Conservation (phyloP, 2,329 filamentous ascomycete genomes). For the Didymella keratinophila region DNA sequence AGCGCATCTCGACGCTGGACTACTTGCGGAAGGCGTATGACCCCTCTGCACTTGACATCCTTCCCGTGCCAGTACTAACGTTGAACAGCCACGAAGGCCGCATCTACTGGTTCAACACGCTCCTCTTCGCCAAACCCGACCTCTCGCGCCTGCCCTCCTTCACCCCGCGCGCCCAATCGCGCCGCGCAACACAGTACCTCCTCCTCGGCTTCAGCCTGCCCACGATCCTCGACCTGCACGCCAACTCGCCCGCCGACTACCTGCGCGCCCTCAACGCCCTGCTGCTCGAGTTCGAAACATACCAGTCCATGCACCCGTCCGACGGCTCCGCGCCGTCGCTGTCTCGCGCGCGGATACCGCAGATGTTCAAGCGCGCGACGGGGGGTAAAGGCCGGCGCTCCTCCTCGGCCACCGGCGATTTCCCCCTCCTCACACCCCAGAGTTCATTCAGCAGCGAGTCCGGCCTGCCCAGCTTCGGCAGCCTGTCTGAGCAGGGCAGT, state of each 20-base stretch:
- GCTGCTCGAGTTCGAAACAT: conserved; percentile 90
- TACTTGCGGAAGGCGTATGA: conserved; percentile 90
- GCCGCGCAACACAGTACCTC: conserved; percentile 92
- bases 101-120: conserved; percentile 98
- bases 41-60: not conserved
- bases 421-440: conserved; percentile 31
- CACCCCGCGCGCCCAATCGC: conserved; percentile 80
- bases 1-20: conserved; percentile 92
- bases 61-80: not conserved
- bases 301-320: conserved; percentile 84
- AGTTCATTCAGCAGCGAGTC: conserved; percentile 36
- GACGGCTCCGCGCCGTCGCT: conserved; percentile 75
- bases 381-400: conserved; percentile 53
- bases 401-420: conserved; percentile 58
- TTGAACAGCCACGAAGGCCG: conserved; percentile 81
- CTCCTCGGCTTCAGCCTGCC: conserved; percentile 92
- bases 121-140: conserved; percentile 86
- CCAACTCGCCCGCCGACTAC: conserved; percentile 81
- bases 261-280: conserved; percentile 85
- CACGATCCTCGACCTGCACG: conserved; percentile 86
- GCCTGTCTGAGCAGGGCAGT: too few relatives aligned
- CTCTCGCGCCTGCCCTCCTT: conserved; percentile 85
- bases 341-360: conserved; percentile 74
- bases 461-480: conserved; percentile 5
- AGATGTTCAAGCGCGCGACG: conserved; percentile 59